These are phyloP conservation scores for Hydnum rufescens DNA, from an alignment of 768 basidiomycete species.

Conservation along the genomic window DNA sequence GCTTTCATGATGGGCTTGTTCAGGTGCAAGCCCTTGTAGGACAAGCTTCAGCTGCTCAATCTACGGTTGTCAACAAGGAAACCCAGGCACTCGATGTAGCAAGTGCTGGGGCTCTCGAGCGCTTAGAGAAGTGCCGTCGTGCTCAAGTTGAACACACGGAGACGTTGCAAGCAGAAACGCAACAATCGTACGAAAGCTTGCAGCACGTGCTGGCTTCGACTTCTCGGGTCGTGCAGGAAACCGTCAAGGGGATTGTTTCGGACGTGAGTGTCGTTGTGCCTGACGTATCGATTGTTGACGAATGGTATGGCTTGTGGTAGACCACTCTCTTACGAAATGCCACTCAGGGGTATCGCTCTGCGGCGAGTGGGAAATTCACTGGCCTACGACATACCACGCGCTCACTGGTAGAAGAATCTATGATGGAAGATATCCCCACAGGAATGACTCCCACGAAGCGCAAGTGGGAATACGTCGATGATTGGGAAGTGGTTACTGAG, in stretches of 20 bases:
- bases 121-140: conserved; percentile 3
- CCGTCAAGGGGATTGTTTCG: not conserved
- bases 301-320: too few relatives aligned
- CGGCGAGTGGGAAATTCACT: conserved; percentile 20
- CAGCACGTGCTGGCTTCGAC: not conserved
- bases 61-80: not conserved
- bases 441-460: conserved; percentile 65
- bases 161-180: conserved; percentile 1
- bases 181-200: not conserved
- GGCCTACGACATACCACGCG: conserved; percentile 23
- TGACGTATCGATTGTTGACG: not conserved
- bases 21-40: not conserved
- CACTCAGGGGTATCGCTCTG: not conserved
- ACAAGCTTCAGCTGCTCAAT: not conserved
- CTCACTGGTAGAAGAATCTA: conserved; percentile 7
- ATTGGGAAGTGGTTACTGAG: conserved; percentile 52
- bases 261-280: conserved; percentile 5
- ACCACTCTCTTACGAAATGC: not conserved
- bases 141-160: not conserved
- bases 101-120: conserved; percentile 2
- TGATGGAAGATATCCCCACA: conserved; percentile 32
- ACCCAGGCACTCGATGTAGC: not conserved
- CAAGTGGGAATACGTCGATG: conserved; percentile 43
- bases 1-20: not conserved
- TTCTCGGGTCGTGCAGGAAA: conserved; percentile 2